Evolutionary conservation across 2,329 filamentous ascomycete genomes (phyloP), one percentile per base, ranked within the genome.

Genomic region (Penicillium sp.): DNA sequence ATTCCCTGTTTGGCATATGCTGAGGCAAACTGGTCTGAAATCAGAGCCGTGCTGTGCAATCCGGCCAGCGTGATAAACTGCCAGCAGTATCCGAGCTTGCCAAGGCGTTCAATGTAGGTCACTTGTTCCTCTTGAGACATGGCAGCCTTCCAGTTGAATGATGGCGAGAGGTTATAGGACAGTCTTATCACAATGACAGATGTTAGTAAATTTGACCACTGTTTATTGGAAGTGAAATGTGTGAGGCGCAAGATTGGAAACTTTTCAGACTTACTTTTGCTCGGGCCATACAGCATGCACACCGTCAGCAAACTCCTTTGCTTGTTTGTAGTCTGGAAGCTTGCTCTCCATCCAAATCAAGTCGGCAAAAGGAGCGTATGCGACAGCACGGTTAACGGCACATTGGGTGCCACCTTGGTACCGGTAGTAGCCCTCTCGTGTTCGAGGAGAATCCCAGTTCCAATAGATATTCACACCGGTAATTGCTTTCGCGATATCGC

Each of bases 321-420:
- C 94, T 79, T 97, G 94, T 50, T 82, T 81, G 73, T 81, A 97
- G 73, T 97, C 93, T 47, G 94, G 94, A 64, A 96, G 81, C 79
- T 96, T 97, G 79, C 88, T 93, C 83, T 99, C 94, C 94, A 99
- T 99, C 94, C 94, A 99, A 75, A 99, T 96, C 72, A 95, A 86
- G 69, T 97, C 93, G 61, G 88, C 89, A 77, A 95, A 96, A 2
- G 94, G 93, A 0, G 90, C 93, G 70, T 95, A 97, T 5, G 93
- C 91, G 58, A 96, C 78, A 33, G 92, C 93, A 48, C 93, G 86
- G 81, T 94, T 95, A 71, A 97, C 80, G 59, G 92, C 91, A 73
- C 90, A 96, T 74, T 91, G 87, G 68, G 90, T 96, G 59, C 94
- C 94, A 59, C 94, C 94, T 75, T 90, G 83, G 71, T 97, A 88